Evolutionary conservation across 495 filamentous ascomycete species (phyloP).

Genomic region (Evernia prunastri): DNA sequence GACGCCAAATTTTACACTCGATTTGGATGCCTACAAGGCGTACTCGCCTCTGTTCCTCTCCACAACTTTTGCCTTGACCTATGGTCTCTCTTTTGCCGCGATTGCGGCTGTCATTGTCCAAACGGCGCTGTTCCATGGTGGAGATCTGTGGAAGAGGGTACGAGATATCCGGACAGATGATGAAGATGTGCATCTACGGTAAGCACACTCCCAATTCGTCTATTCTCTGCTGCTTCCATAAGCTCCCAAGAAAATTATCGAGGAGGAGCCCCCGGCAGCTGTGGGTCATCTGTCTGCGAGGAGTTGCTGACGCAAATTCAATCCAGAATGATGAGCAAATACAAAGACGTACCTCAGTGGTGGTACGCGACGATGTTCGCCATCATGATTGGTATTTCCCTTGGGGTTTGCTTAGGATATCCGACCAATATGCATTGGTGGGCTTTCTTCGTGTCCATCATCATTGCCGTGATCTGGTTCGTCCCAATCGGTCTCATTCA

Average conservation of each 20-base stretch:
- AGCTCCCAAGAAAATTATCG: background rate
- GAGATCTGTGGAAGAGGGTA: conserved; percentile 47
- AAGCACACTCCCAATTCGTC: background rate
- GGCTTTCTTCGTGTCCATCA: conserved; percentile 47
- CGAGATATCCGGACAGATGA: conserved; percentile 47
- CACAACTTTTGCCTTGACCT: conserved; percentile 51
- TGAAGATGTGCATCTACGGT: conserved; percentile 54
- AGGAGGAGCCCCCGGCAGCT: too few relatives aligned
- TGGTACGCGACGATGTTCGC: conserved; percentile 52
- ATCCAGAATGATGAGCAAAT: conserved; percentile 51
- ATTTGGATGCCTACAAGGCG: conserved; percentile 43
- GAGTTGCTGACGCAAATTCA: background rate
- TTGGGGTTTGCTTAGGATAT: conserved; percentile 48
- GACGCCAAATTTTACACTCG: conserved; percentile 48
- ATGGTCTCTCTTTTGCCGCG: conserved; percentile 55
- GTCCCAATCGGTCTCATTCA: conserved; percentile 49
- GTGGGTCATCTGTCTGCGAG: background rate
- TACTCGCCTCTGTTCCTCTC: conserved; percentile 60
- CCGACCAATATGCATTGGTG: conserved; percentile 47
- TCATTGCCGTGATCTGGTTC: conserved; percentile 45
- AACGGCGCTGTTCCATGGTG: conserved; percentile 48
- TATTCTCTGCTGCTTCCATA: too few relatives aligned
- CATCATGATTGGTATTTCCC: conserved; percentile 44
- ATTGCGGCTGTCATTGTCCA: conserved; percentile 52
- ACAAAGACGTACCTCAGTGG: conserved; percentile 54